Conservation (phyloP, 352 stramenopile genomes). For the Pythium aphanidermatum region DNA sequence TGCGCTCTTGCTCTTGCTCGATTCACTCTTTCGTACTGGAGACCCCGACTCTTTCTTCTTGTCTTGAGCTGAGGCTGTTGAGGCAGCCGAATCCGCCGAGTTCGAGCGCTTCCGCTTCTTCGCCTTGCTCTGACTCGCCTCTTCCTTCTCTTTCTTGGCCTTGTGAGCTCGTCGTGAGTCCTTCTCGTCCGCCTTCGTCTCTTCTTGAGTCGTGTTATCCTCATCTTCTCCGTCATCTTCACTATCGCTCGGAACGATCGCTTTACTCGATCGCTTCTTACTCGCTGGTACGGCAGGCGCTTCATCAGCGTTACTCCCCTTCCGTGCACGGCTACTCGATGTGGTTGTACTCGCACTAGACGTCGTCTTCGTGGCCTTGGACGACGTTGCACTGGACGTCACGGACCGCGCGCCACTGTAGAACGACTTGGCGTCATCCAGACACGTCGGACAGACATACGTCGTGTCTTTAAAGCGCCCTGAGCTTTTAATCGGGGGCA, state of each 20-base stretch:
- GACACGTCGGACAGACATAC: slow-evolving; percentile 78
- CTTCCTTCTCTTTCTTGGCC: too few relatives aligned
- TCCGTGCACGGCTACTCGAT: slow-evolving; percentile 14
- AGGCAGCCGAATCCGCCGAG: slow-evolving; percentile 9
- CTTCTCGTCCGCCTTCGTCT: slow-evolving; percentile 1
- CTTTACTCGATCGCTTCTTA: slow-evolving; percentile 26
- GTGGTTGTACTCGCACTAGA: slow-evolving; percentile 18
- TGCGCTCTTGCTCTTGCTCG: slow-evolving; percentile 11
- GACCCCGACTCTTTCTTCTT: slow-evolving; percentile 8
- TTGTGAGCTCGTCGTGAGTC: too few relatives aligned
- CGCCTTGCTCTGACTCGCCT: background rate
- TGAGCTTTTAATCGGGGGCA: slow-evolving; percentile 80
- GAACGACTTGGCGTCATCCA: slow-evolving; percentile 67
- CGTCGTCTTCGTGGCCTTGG: slow-evolving; percentile 26
- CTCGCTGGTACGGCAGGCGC: slow-evolving; percentile 4
- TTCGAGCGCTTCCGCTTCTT: slow-evolving; percentile 18
- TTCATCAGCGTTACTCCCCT: slow-evolving; percentile 9
- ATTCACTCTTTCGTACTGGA: slow-evolving; percentile 4
- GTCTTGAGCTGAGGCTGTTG: slow-evolving; percentile 2
- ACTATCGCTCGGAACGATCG: slow-evolving; percentile 24
- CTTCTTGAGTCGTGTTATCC: too few relatives aligned
- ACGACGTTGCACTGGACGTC: slow-evolving; percentile 35
- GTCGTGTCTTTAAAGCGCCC: slow-evolving; percentile 81
- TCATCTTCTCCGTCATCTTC: slow-evolving; percentile 12
- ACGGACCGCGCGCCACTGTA: slow-evolving; percentile 42